Percentiles rank a stretch among this genome's conserved stretches.
Conservation (phyloP, 805 yeast species). For the Saccharomycopsis fodiens region DNA sequence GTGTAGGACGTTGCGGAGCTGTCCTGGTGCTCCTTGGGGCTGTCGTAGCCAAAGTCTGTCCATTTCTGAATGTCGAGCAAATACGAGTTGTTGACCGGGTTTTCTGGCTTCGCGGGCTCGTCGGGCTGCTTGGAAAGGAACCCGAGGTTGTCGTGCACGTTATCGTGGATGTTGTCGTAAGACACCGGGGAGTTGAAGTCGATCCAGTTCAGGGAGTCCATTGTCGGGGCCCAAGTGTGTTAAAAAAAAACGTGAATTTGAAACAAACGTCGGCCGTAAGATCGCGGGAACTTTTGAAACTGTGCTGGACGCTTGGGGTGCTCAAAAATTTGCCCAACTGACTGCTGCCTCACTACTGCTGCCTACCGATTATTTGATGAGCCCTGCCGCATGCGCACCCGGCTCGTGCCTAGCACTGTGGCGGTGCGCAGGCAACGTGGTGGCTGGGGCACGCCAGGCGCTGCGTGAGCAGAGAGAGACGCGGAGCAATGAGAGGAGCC, state of each 20-base stretch:
- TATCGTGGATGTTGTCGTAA: constrained; percentile 10
- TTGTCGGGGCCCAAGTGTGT: constrained; percentile 1
- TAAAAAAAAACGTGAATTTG: too few species aligned
- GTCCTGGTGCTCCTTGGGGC: neutral
- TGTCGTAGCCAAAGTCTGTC: constrained; percentile 12
- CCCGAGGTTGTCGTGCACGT: neutral
- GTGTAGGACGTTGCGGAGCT: neutral
- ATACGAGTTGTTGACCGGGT: constrained; percentile 1
- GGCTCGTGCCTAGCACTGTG: neutral
- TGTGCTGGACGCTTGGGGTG: too few species aligned
- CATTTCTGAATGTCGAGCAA: constrained; percentile 17
- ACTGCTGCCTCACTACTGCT: too few species aligned
- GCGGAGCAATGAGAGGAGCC: too few species aligned
- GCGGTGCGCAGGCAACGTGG: neutral
- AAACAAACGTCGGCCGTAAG: too few species aligned
- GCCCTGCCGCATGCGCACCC: neutral
- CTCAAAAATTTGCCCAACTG: too few species aligned
- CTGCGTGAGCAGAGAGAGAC: too few species aligned
- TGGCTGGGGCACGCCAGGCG: constrained; percentile 1
- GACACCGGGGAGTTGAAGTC: constrained; percentile 19
- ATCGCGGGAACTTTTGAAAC: too few species aligned
- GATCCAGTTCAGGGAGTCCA: constrained; percentile 20
- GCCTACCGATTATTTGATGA: too few species aligned
- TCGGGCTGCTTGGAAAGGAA: constrained; percentile 6
- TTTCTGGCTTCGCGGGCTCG: neutral